phyloP scores from a whole-genome alignment of 1,284 basidiomycete species.

The Boletus mariae region DNA sequence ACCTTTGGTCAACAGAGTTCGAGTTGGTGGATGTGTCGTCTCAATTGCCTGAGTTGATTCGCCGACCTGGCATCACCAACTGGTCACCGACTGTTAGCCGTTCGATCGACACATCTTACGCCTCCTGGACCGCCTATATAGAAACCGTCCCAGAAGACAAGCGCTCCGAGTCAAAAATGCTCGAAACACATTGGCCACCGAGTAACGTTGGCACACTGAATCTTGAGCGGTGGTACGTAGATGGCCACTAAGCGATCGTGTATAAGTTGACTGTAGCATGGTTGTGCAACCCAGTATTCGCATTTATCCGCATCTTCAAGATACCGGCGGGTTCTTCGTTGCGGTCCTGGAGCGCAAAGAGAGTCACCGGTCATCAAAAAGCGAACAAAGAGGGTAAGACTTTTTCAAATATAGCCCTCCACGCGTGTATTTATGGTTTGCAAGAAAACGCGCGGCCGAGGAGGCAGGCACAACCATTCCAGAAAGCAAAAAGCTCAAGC shows the following conservation, averaged over 20 bases:
- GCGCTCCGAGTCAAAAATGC: constrained; percentile 54
- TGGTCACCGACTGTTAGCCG: constrained; percentile 71
- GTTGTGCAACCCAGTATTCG: constrained; percentile 55
- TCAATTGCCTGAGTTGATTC: constrained; percentile 67
- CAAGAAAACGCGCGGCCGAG: constrained; percentile 46
- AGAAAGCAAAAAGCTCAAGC: constrained; percentile 48
- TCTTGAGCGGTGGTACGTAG: constrained; percentile 67
- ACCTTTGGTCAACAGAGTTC: constrained; percentile 50
- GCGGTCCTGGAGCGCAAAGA: constrained; percentile 72
- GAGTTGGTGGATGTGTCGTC: constrained; percentile 78
- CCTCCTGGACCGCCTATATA: constrained; percentile 54
- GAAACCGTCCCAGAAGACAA: constrained; percentile 47
- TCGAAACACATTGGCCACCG: constrained; percentile 79
- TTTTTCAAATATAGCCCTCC: not conserved
- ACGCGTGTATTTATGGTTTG: constrained; percentile 6
- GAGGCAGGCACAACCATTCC: constrained; percentile 34
- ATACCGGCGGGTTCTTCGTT: constrained; percentile 97
- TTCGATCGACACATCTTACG: constrained; percentile 28
- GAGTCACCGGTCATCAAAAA: constrained; percentile 10
- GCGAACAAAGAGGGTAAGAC: constrained; percentile 24
- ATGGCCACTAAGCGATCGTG: not conserved
- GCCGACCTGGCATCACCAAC: constrained; percentile 68
- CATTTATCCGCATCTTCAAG: constrained; percentile 93
- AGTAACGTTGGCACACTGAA: constrained; percentile 56
- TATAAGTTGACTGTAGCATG: constrained; percentile 5